Percentiles rank a stretch among this genome's conserved stretches.
These are phyloP conservation scores for Luvunga scandens DNA, from an alignment of 345 rosid species.

Conservation along the genomic window DNA sequence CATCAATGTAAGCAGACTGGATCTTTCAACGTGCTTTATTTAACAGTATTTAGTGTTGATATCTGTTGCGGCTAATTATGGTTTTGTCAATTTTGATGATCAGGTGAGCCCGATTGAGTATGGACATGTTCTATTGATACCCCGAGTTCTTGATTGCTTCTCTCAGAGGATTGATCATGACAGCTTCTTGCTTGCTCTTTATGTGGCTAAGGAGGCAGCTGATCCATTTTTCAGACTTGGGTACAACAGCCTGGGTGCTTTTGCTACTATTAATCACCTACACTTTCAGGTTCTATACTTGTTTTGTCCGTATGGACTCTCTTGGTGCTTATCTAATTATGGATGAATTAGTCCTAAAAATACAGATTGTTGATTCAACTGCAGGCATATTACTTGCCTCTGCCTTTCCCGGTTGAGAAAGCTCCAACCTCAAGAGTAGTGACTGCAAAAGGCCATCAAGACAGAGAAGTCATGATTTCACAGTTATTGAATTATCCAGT, in stretches of 20 bases:
- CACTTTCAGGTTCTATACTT: slow-evolving; percentile 44
- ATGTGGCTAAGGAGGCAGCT: slow-evolving; percentile 47
- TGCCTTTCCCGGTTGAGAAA: slow-evolving; percentile 43
- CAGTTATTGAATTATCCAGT: slow-evolving; percentile 44
- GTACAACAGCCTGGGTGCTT: slow-evolving; percentile 66
- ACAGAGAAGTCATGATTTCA: slow-evolving; percentile 29
- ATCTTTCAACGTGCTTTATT: no score
- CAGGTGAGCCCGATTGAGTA: slow-evolving; percentile 62
- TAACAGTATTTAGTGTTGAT: no score
- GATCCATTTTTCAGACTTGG: slow-evolving; percentile 51
- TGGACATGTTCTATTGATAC: slow-evolving; percentile 56
- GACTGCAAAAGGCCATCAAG: slow-evolving; percentile 9
- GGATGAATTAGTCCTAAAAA: neutral
- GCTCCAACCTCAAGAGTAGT: slow-evolving; percentile 32
- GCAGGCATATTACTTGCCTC: slow-evolving; percentile 46
- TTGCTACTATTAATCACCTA: slow-evolving; percentile 58
- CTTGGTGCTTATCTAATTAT: no score
- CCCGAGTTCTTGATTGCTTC: slow-evolving; percentile 41
- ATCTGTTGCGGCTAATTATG: neutral
- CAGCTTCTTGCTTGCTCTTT: slow-evolving; percentile 50
- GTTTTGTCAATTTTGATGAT: neutral
- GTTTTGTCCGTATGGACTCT: neutral
- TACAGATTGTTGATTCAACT: neutral
- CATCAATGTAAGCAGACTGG: slow-evolving; percentile 34
- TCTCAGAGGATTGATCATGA: slow-evolving; percentile 54